A percentile compares a stretch with the other conserved stretches of the same genome.
These are phyloP conservation scores for Nakazawaea ishiwadae DNA, from an alignment of 805 yeast species.

Conservation along the genomic window DNA sequence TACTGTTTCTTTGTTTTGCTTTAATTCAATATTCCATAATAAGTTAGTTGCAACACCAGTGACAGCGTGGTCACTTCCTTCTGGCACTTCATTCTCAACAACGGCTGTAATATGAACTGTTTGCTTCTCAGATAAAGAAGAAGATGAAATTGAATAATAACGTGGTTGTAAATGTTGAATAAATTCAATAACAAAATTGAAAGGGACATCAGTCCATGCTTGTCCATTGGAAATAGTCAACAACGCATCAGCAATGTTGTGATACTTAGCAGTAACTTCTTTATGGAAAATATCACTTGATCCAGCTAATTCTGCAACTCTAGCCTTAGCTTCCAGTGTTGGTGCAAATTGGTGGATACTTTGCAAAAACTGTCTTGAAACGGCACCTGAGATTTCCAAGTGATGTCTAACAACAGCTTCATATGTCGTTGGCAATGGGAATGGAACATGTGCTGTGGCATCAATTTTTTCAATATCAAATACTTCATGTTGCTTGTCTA, in stretches of 20 bases:
- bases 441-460: conserved; percentile 49
- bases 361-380: conserved; percentile 81
- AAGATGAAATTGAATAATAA: conserved; percentile 93
- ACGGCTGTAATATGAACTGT: conserved; percentile 85
- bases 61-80: conserved; percentile 33
- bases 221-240: conserved; percentile 52
- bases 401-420: conserved; percentile 82
- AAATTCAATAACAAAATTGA: conserved; percentile 78
- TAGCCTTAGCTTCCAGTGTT: conserved; percentile 44
- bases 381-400: conserved; percentile 87
- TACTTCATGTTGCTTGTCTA: conserved; percentile 45
- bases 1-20: conserved; percentile 42
- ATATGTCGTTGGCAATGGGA: conserved; percentile 83
- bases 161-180: conserved; percentile 85
- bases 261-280: conserved; percentile 55
- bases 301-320: conserved; percentile 49
- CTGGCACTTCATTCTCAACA: conserved; percentile 60
- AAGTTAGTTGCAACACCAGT: conserved; percentile 92
- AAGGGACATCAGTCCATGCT: conserved; percentile 77
- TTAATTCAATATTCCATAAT: conserved; percentile 63
- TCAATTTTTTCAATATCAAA: conserved; percentile 69
- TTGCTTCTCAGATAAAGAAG: conserved; percentile 71
- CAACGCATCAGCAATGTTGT: conserved; percentile 75
- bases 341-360: conserved; percentile 84
- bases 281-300: conserved; percentile 67